Conservation (phyloP, 306 rosid genomes). For the Ammopiptanthus mongolicus region DNA sequence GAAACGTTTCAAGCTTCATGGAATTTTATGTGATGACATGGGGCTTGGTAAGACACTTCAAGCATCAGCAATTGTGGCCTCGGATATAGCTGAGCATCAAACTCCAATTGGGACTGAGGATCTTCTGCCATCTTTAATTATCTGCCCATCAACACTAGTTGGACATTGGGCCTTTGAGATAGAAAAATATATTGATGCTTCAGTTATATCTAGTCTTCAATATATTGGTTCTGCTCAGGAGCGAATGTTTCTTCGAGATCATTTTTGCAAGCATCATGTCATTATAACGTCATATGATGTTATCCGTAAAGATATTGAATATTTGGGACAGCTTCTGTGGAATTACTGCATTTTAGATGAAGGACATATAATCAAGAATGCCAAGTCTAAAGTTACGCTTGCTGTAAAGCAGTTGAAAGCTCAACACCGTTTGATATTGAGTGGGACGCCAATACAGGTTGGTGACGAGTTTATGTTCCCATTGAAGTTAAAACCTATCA, state of each 20-base stretch:
- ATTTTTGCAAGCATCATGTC: constrained; percentile 70
- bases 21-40: constrained; percentile 99
- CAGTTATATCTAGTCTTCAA: constrained; percentile 81
- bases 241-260: constrained; percentile 57
- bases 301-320: constrained; percentile 84
- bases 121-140: constrained; percentile 70
- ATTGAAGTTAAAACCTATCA: background rate
- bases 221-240: constrained; percentile 90
- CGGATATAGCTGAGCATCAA: constrained; percentile 68
- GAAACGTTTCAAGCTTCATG: constrained; percentile 99
- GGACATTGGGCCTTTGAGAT: constrained; percentile 99
- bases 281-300: constrained; percentile 92
- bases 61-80: constrained; percentile 94
- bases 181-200: constrained; percentile 80
- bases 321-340: constrained; percentile 70
- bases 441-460: constrained; percentile 99
- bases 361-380: constrained; percentile 94
- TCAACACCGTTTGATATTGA: constrained; percentile 86
- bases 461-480: constrained; percentile 20
- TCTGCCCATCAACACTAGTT: constrained; percentile 97
- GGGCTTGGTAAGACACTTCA: constrained; percentile 99
- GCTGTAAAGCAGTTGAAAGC: constrained; percentile 94
- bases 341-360: constrained; percentile 92
- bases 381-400: constrained; percentile 84
- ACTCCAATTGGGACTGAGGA: constrained; percentile 34